Base-by-base conservation (phyloP, 2,329 filamentous ascomycete genomes). In the Fusarium hostae region DNA sequence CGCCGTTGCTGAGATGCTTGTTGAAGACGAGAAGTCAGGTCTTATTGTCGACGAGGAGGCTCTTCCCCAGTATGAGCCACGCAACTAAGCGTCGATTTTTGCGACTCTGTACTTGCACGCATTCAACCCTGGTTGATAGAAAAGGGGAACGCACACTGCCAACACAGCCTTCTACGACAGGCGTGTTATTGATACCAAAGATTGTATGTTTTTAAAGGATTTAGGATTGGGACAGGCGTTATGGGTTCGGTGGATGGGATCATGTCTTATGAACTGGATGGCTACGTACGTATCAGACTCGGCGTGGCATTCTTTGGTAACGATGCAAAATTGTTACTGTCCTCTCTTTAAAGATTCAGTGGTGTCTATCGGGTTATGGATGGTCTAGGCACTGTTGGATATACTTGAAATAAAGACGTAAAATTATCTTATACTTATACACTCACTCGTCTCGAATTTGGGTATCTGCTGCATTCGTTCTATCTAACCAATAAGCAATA, bases 11-110 rank as follows among this genome's bases (percentile, higher is more conserved):
- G 84, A 86, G 72, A 78, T 75, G 50, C 35, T 68, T 52, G 81
- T 63, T 18, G 80, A 80, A 3, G 84, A 86, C 26, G 87, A 88
- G 78, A 88, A 89, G 81, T 77, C 81, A 9, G 82, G 83, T 32
- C 79, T 89, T 60, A 85, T 89, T 81, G 79, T 79, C 22, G 79
- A 81, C 44, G 73, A 78, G 59, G 75, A 79, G n/a, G 51, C 64
- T 40, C 77, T 75, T 34, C 78, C 77, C 35, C 69, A 70, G 45
- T 80, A 81, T 63, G 72, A 73, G 22, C n/a, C 71, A 41, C 75
- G 75, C 50, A 68, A 73, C 54, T 79, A 73, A 41, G 63, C 20
- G 18, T 24, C 39, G 24, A 48, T 41, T 50, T 24, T 13, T 26
- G 24, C 20, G 22, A 22, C 26, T 28, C 20, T 62, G 44, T 56